Conservation (phyloP, 257 asterid genomes). For the Phtheirospermum japonicum region DNA sequence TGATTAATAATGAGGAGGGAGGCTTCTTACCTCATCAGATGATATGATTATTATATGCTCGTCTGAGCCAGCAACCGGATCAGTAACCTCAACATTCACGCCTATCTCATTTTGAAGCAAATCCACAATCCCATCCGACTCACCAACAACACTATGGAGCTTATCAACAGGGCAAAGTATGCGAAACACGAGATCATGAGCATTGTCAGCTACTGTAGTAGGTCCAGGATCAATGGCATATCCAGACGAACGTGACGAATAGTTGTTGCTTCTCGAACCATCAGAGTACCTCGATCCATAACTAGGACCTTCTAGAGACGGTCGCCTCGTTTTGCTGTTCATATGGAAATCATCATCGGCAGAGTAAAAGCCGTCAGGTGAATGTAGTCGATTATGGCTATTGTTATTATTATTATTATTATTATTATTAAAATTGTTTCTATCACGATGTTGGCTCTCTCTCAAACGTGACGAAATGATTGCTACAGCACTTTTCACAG, state of each 20-base stretch:
- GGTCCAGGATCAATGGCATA: slow-evolving; percentile 51
- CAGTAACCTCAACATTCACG: slow-evolving; percentile 64
- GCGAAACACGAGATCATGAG: slow-evolving; percentile 70
- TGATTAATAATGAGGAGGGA: slow-evolving; percentile 15
- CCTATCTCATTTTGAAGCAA: slow-evolving; percentile 83
- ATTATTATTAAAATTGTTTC: slow-evolving; percentile 38
- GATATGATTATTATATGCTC: slow-evolving; percentile 68
- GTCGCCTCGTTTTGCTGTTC: slow-evolving; percentile 41
- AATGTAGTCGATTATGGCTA: slow-evolving; percentile 44
- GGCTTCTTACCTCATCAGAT: slow-evolving; percentile 70
- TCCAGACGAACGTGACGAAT: slow-evolving; percentile 63
- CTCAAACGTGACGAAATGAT: slow-evolving; percentile 77
- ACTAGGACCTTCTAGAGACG: slow-evolving; percentile 55
- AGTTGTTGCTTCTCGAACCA: slow-evolving; percentile 50
- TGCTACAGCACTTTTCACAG: slow-evolving; percentile 70
- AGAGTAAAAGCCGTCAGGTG: slow-evolving; percentile 63
- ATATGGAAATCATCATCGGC: slow-evolving; percentile 57
- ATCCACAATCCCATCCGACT: slow-evolving; percentile 70
- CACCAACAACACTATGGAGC: slow-evolving; percentile 69
- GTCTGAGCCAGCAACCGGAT: slow-evolving; percentile 54
- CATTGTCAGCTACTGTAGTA: slow-evolving; percentile 41
- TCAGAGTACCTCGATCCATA: slow-evolving; percentile 58
- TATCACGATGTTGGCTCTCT: slow-evolving; percentile 94
- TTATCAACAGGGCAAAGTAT: slow-evolving; percentile 81
- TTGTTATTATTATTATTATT: no score